Percentiles rank a stretch among this genome's conserved stretches.
These are phyloP conservation scores for Urostyla sp. DNA, from an alignment of 73 alveolate species.

Conservation along the genomic window DNA sequence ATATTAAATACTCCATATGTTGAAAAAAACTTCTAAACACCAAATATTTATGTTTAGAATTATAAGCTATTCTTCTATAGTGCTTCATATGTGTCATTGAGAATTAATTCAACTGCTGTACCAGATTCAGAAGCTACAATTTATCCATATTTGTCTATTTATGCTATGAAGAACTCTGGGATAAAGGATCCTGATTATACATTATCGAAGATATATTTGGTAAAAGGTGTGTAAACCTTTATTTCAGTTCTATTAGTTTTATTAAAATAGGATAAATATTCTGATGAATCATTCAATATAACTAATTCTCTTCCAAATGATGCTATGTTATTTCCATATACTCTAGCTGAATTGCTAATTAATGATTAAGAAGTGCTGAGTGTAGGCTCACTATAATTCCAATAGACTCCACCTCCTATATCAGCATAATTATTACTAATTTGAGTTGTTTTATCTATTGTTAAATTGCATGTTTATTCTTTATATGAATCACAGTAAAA, in stretches of 20 bases:
- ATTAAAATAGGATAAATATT: conserved; percentile 48
- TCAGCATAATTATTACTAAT: conserved; percentile 11
- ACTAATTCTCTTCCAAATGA: conserved; percentile 65
- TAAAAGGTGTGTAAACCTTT: conserved; percentile 21
- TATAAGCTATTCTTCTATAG: too few relatives aligned
- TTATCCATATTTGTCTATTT: conserved; percentile 66
- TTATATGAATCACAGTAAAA: conserved; percentile 56
- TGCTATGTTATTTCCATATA: conserved; percentile 64
- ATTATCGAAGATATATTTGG: conserved; percentile 15
- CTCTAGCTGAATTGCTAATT: conserved; percentile 28
- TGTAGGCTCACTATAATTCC: conserved; percentile 52
- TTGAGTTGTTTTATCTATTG: neutral
- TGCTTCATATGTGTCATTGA: neutral
- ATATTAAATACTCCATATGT: conserved; percentile 67
- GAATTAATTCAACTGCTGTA: conserved; percentile 22
- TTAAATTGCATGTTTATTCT: conserved; percentile 57
- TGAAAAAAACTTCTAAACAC: conserved; percentile 59
- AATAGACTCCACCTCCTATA: conserved; percentile 69
- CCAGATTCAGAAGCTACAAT: conserved; percentile 68
- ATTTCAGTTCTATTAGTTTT: conserved; percentile 9
- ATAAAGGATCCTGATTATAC: conserved; percentile 70
- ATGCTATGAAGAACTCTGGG: conserved; percentile 66
- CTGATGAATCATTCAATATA: conserved; percentile 35
- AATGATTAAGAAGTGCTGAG: neutral
- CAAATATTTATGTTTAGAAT: conserved; percentile 57